These are phyloP conservation scores for Drechslerella coelobrocha DNA, from an alignment of 2,329 filamentous ascomycete species.

Conservation along the genomic window DNA sequence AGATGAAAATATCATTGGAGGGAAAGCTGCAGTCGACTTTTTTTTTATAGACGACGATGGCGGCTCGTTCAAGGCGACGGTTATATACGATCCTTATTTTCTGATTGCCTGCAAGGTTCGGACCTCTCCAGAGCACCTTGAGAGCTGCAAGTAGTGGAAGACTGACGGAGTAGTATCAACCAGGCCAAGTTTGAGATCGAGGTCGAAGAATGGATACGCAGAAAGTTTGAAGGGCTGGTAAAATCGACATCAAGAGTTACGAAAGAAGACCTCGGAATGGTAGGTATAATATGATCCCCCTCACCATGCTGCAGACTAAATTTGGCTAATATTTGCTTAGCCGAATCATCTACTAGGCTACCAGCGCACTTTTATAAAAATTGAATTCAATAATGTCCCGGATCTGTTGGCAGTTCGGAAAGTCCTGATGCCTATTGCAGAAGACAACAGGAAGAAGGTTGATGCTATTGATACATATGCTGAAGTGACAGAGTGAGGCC, in stretches of 20 bases:
- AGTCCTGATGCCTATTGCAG: conserved; percentile 85
- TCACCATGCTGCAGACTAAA: conserved; percentile 50
- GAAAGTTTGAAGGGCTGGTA: conserved; percentile 79
- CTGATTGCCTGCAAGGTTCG: conserved; percentile 87
- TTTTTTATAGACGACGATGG: conserved; percentile 94
- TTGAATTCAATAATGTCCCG: conserved; percentile 84
- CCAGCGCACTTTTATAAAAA: conserved; percentile 82
- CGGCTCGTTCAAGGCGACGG: conserved; percentile 89
- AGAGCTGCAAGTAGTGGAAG: not conserved
- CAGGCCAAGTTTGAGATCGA: conserved; percentile 70
- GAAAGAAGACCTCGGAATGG: conserved; percentile 89
- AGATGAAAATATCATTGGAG: conserved; percentile 81
- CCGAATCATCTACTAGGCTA: conserved; percentile 96
- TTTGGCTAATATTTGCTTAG: conserved; percentile 30
- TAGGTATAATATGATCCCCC: conserved; percentile 16
- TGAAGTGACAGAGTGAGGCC: conserved; percentile 82
- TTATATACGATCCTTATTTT: conserved; percentile 98
- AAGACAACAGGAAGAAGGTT: conserved; percentile 95
- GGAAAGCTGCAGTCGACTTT: conserved; percentile 89
- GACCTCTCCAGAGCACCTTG: no score
- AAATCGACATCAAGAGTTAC: conserved; percentile 79
- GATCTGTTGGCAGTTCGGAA: conserved; percentile 85
- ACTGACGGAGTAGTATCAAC: conserved; percentile 24
- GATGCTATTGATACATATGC: conserved; percentile 98
- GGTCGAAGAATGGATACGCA: conserved; percentile 91